Evolutionary conservation across 148 eudicot species (phyloP).

Genomic region (Amaranthus cruentus): DNA sequence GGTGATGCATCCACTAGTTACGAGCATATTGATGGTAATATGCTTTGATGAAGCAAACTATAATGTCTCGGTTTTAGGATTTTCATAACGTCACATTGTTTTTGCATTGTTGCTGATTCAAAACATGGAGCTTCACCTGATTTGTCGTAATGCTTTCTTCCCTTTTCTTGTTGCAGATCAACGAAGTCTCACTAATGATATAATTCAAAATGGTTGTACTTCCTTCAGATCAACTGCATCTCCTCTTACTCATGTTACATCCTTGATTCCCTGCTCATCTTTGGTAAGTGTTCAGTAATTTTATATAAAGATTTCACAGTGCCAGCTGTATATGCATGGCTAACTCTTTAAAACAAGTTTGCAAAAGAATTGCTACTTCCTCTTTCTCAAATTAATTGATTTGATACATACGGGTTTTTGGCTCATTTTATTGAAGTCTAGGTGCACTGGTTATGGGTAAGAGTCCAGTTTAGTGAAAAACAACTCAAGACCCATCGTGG

Average conservation of each 20-base stretch:
- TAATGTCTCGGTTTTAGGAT: not conserved
- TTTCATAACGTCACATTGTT: not conserved
- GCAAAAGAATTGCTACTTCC: not conserved
- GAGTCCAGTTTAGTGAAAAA: too few relatives aligned
- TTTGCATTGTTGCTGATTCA: not conserved
- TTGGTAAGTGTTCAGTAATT: constrained; percentile 41
- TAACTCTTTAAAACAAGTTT: not conserved
- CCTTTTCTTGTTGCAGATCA: constrained; percentile 33
- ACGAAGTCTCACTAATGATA: constrained; percentile 13
- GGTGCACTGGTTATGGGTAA: too few relatives aligned
- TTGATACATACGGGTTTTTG: too few relatives aligned
- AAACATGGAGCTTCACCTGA: not conserved
- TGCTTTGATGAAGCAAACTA: not conserved
- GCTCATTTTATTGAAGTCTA: too few relatives aligned
- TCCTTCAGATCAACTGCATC: constrained; percentile 38
- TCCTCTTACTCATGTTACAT: constrained; percentile 26
- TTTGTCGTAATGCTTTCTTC: not conserved
- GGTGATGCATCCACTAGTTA: constrained; percentile 29
- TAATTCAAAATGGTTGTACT: constrained; percentile 9
- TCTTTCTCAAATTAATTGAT: too few relatives aligned
- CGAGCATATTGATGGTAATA: constrained; percentile 37
- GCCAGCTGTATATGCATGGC: not conserved
- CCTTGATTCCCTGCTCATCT: constrained; percentile 40
- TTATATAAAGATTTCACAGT: not conserved
- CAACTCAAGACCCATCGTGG: too few relatives aligned